Evolutionary conservation across 2,329 filamentous ascomycete genomes (phyloP).

Genomic region (Ophiostoma ulmi): DNA sequence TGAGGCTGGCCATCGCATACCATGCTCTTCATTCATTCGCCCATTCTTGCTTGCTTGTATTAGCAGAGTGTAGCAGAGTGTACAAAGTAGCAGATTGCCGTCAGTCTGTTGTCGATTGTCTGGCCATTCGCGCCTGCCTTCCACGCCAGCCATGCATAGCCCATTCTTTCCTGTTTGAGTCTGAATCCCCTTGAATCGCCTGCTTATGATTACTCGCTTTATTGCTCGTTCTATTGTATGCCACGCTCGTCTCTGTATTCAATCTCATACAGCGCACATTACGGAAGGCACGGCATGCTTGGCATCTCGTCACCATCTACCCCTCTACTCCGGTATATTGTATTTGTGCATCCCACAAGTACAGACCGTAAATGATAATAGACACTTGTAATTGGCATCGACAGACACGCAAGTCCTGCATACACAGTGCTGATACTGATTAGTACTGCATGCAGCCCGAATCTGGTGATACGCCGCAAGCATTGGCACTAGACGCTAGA

Average conservation of each 20-base stretch:
- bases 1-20: conserved; percentile 11
- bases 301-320: not conserved
- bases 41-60: not conserved
- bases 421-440: not conserved
- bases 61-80: not conserved
- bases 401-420: not conserved
- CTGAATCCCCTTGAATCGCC: not conserved
- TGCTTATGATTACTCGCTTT: not conserved
- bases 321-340: not conserved
- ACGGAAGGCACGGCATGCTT: conserved; percentile 17
- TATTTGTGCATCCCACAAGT: not conserved
- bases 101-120: not conserved
- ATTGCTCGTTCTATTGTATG: conserved; percentile 13
- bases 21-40: conserved; percentile 3
- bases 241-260: not conserved
- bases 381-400: not conserved
- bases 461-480: not conserved
- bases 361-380: not conserved
- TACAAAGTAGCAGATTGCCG: not conserved
- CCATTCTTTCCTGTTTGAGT: not conserved
- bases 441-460: too few species aligned
- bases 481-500: not conserved
- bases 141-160: not conserved
- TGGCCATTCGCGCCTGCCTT: not conserved
- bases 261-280: not conserved